A percentile compares a stretch with the other conserved stretches of the same genome.
phyloP scores from a whole-genome alignment of 306 rosid species.

The Morella rubra region DNA sequence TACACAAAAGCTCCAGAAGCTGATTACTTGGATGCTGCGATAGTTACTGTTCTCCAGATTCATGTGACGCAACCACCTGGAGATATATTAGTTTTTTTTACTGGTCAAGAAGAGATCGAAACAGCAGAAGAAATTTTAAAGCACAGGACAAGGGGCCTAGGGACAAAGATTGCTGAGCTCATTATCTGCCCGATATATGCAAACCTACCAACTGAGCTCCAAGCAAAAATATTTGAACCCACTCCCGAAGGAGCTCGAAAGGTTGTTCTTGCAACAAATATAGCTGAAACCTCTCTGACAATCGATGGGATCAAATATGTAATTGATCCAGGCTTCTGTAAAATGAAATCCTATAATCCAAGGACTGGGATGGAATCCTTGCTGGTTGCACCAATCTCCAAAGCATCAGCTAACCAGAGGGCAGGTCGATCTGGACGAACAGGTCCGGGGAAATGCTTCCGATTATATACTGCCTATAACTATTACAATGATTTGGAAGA shows the following conservation, averaged over 20 bases:
- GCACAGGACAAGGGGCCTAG: slow-evolving; percentile 82
- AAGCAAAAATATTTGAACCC: slow-evolving; percentile 92
- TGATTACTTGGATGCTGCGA: slow-evolving; percentile 94
- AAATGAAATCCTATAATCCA: slow-evolving; percentile 77
- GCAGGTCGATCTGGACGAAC: slow-evolving; percentile 98
- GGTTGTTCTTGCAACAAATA: slow-evolving; percentile 94
- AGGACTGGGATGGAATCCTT: slow-evolving; percentile 97
- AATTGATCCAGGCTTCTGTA: slow-evolving; percentile 90
- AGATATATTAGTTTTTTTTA: slow-evolving; percentile 84
- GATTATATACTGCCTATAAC: slow-evolving; percentile 77
- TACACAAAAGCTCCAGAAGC: slow-evolving; percentile 96
- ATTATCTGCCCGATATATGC: slow-evolving; percentile 97
- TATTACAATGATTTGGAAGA: slow-evolving; percentile 77
- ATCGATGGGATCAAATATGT: slow-evolving; percentile 96
- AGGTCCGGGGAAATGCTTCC: slow-evolving; percentile 94
- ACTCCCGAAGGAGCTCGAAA: slow-evolving; percentile 98
- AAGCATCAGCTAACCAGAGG: slow-evolving; percentile 95
- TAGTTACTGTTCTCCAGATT: slow-evolving; percentile 87
- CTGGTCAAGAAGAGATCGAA: slow-evolving; percentile 98
- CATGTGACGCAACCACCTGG: slow-evolving; percentile 92
- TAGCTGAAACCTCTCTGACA: slow-evolving; percentile 95
- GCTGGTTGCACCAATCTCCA: slow-evolving; percentile 79
- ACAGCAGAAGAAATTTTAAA: slow-evolving; percentile 95
- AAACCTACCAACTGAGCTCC: slow-evolving; percentile 90
- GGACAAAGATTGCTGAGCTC: slow-evolving; percentile 90